Evolutionary conservation across 805 yeast species (phyloP).

Genomic region (Cyberlindnera veronae): DNA sequence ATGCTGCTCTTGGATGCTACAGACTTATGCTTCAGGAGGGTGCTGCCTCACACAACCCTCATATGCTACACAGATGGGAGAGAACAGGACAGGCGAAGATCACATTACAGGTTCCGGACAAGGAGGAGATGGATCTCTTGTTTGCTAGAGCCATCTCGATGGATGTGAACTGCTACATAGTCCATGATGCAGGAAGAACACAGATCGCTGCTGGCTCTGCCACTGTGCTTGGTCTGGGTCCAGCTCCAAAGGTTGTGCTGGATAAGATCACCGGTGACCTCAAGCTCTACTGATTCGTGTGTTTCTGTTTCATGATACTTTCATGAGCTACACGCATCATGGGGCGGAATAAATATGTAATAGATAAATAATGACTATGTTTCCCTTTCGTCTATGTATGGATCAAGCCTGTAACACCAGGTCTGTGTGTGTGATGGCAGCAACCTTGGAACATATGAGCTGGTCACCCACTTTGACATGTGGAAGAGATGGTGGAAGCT

Average conservation of each 20-base stretch:
- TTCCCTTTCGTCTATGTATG: no score
- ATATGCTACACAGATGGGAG: conserved; percentile 72
- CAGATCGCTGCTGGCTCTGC: conserved; percentile 96
- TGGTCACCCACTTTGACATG: conserved; percentile 16
- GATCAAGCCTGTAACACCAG: conserved; percentile 10
- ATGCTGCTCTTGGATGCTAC: conserved; percentile 93
- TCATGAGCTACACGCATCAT: no score
- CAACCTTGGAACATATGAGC: conserved; percentile 14
- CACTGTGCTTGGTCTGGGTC: conserved; percentile 95
- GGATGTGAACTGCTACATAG: conserved; percentile 74
- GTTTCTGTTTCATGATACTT: no score
- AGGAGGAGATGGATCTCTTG: conserved; percentile 68
- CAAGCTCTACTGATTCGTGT: conserved; percentile 53
- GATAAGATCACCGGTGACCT: conserved; percentile 81
- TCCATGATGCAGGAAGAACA: conserved; percentile 96
- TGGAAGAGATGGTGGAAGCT: conserved; percentile 4
- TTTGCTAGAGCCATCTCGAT: conserved; percentile 78
- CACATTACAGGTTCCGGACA: conserved; percentile 67
- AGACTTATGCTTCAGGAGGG: conserved; percentile 55
- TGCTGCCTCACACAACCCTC: conserved; percentile 54
- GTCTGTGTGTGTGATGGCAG: conserved; percentile 6
- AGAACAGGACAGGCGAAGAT: conserved; percentile 90
- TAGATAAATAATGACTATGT: conserved; percentile 1
- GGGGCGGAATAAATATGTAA: not conserved
- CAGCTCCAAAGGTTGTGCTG: conserved; percentile 80